These are phyloP conservation scores for Cryptosporidium canis DNA, from an alignment of 169 alveolate genomes.

Conservation along the genomic window DNA sequence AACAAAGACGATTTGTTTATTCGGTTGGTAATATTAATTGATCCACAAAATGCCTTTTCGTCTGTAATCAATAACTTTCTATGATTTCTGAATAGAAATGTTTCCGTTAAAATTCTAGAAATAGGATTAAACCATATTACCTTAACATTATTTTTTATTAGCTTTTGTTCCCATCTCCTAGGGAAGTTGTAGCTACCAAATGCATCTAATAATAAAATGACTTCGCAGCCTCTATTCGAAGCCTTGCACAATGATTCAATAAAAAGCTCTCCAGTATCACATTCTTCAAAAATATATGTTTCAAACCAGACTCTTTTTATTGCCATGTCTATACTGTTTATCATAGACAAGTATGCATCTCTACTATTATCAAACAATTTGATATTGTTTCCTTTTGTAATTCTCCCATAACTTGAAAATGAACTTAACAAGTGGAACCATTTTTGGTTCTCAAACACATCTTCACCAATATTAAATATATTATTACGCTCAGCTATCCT, in stretches of 20 bases:
- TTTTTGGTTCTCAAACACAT: constrained; percentile 7
- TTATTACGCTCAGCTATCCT: neutral
- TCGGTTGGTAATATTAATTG: constrained; percentile 80
- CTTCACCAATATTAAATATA: neutral
- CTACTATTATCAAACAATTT: constrained; percentile 74
- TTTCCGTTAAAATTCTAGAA: constrained; percentile 58
- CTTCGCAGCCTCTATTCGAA: constrained; percentile 85
- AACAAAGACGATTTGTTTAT: neutral
- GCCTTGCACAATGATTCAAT: constrained; percentile 82
- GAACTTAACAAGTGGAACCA: constrained; percentile 6
- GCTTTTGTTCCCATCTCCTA: constrained; percentile 68
- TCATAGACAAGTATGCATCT: constrained; percentile 52
- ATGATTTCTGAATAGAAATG: constrained; percentile 83
- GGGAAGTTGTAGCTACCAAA: constrained; percentile 72
- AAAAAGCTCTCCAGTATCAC: constrained; percentile 79
- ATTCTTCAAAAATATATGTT: constrained; percentile 86
- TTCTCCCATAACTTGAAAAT: constrained; percentile 74
- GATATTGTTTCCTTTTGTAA: constrained; percentile 75
- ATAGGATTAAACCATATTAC: constrained; percentile 74
- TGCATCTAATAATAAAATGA: constrained; percentile 81
- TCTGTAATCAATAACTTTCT: constrained; percentile 81
- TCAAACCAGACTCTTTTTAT: constrained; percentile 84
- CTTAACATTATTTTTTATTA: constrained; percentile 49
- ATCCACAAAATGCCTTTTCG: constrained; percentile 84
- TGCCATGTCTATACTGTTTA: constrained; percentile 75